A percentile compares a stretch with the other conserved stretches of the same genome.
These are phyloP conservation scores for Phytophthora fragariae DNA, from an alignment of 352 stramenopile genomes.

Conservation along the genomic window DNA sequence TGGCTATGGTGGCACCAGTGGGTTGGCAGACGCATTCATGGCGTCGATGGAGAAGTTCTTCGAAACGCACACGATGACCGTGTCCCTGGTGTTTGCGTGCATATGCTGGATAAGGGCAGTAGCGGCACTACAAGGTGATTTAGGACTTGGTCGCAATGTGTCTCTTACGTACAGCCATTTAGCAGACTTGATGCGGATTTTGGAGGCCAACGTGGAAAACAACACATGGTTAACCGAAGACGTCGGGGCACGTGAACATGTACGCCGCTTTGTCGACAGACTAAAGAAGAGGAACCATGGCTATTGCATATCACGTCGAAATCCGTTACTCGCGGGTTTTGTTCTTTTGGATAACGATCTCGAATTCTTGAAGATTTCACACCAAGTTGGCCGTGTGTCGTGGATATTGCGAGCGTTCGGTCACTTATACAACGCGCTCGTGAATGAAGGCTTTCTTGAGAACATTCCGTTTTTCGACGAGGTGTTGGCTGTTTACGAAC, in stretches of 20 bases:
- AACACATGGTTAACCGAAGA: too few relatives aligned
- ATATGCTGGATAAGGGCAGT: slow-evolving; percentile 38
- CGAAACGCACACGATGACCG: slow-evolving; percentile 12
- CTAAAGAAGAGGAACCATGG: neutral
- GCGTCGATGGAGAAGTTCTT: slow-evolving; percentile 29
- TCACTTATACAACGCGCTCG: slow-evolving; percentile 38
- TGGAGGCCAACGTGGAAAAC: slow-evolving; percentile 17
- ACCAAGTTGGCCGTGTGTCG: slow-evolving; percentile 23
- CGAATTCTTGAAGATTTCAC: slow-evolving; percentile 11
- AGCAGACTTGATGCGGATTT: slow-evolving; percentile 18
- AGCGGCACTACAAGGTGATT: slow-evolving; percentile 31
- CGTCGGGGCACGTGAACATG: too few relatives aligned
- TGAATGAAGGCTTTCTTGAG: slow-evolving; percentile 18
- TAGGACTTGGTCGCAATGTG: slow-evolving; percentile 17
- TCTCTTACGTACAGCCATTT: slow-evolving; percentile 26
- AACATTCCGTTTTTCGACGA: slow-evolving; percentile 36
- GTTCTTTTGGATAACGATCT: slow-evolving; percentile 28
- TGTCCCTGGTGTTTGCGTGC: slow-evolving; percentile 32
- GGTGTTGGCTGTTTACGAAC: slow-evolving; percentile 25
- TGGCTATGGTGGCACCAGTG: neutral
- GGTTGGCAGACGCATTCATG: slow-evolving; percentile 1
- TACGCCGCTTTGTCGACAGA: too few relatives aligned
- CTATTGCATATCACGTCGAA: slow-evolving; percentile 10
- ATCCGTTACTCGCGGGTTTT: slow-evolving; percentile 36
- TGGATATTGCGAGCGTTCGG: slow-evolving; percentile 29